These are phyloP conservation scores for Wakefieldia striispora DNA, from an alignment of 768 basidiomycete species.

Conservation along the genomic window DNA sequence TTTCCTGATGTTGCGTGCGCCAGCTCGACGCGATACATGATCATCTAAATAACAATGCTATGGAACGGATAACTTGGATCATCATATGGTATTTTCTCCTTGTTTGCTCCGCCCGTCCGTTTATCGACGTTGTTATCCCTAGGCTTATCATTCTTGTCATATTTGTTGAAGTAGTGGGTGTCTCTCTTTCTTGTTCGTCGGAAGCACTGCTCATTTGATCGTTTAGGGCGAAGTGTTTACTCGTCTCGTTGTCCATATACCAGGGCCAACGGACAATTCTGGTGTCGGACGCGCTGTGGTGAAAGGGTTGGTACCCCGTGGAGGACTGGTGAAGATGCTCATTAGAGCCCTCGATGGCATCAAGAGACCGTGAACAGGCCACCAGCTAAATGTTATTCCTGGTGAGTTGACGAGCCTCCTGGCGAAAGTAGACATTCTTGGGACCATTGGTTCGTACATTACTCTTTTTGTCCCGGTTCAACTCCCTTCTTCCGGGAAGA, in stretches of 20 bases:
- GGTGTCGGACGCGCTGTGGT: slow-evolving; percentile 3
- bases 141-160: slow-evolving; percentile 90
- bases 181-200: neutral
- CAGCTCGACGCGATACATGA: slow-evolving; percentile 92
- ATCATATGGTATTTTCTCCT: slow-evolving; percentile 58
- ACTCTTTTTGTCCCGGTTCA: neutral
- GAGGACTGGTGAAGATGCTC: slow-evolving; percentile 22
- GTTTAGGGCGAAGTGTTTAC: slow-evolving; percentile 78
- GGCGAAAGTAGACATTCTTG: neutral
- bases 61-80: slow-evolving; percentile 87
- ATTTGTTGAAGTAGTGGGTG: slow-evolving; percentile 80
- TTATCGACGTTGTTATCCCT: slow-evolving; percentile 23
- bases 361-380: slow-evolving; percentile 6
- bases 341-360: slow-evolving; percentile 15
- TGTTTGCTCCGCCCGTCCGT: slow-evolving; percentile 40
- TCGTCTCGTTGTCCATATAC: slow-evolving; percentile 61
- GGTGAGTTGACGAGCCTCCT: neutral
- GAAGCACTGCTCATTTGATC: neutral
- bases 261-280: neutral
- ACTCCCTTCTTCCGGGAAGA: neutral
- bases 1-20: slow-evolving; percentile 1
- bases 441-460: neutral
- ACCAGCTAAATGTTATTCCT: neutral
- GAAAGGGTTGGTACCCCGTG: slow-evolving; percentile 22
- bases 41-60: slow-evolving; percentile 84